A percentile compares a stretch with the other conserved stretches of the same genome.
Conservation (phyloP, 2,329 filamentous ascomycete species). For the Verticillium isaacii region DNA sequence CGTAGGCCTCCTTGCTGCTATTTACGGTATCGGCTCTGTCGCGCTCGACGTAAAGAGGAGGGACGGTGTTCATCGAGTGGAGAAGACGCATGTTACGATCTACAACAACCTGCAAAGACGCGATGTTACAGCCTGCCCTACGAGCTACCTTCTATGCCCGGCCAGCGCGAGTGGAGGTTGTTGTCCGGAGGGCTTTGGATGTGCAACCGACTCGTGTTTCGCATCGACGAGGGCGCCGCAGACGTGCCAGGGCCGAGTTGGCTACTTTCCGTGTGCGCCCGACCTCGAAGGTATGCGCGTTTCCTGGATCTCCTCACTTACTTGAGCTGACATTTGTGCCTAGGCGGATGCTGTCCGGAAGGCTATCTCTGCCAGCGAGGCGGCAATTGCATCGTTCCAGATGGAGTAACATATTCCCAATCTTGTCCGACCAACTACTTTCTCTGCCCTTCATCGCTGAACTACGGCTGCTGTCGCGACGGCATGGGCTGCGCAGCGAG, state of each 20-base stretch:
- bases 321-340: background rate
- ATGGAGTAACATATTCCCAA: slow-evolving; percentile 31
- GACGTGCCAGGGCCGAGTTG: slow-evolving; percentile 28
- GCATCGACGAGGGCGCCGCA: slow-evolving; percentile 38
- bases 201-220: slow-evolving; percentile 41
- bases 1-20: background rate
- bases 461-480: slow-evolving; percentile 48
- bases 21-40: background rate
- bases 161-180: slow-evolving; percentile 38
- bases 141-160: slow-evolving; percentile 27
- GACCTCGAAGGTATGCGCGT: slow-evolving; percentile 28
- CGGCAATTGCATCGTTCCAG: slow-evolving; percentile 36
- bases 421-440: slow-evolving; percentile 40
- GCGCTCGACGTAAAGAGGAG: slow-evolving; percentile 21
- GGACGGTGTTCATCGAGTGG: slow-evolving; percentile 25
- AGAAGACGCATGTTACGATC: slow-evolving; percentile 18
- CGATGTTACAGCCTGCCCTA: slow-evolving; percentile 16
- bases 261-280: slow-evolving; percentile 35
- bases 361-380: slow-evolving; percentile 36
- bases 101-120: slow-evolving; percentile 6
- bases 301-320: too few relatives aligned
- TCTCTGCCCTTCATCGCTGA: slow-evolving; percentile 44
- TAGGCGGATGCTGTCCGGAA: slow-evolving; percentile 40
- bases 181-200: slow-evolving; percentile 43
- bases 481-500: slow-evolving; percentile 43